Conservation (phyloP, 2,329 filamentous ascomycete species). For the Scytalidium sp. region DNA sequence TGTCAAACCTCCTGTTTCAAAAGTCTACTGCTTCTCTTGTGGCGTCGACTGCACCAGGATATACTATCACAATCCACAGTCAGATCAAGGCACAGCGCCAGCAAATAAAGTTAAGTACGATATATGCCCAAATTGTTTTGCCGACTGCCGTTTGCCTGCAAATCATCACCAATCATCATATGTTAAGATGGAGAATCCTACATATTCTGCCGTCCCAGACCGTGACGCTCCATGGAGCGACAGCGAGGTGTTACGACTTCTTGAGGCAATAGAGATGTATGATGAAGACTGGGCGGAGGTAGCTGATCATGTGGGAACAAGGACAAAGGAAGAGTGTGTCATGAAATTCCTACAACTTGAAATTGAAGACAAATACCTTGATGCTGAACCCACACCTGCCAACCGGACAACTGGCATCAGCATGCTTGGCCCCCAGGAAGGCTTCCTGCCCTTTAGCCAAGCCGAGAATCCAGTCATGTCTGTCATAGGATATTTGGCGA, state of each 20-base stretch:
- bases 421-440: constrained; percentile 69
- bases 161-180: constrained; percentile 80
- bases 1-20: constrained; percentile 62
- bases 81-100: constrained; percentile 31
- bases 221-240: constrained; percentile 89
- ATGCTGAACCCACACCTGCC: constrained; percentile 62
- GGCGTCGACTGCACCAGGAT: constrained; percentile 82
- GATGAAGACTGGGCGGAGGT: constrained; percentile 96
- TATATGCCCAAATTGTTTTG: constrained; percentile 86
- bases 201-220: constrained; percentile 74
- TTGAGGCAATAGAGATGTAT: constrained; percentile 88
- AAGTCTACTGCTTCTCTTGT: constrained; percentile 85
- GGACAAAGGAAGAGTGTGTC: constrained; percentile 93
- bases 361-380: constrained; percentile 95
- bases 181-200: constrained; percentile 84
- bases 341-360: constrained; percentile 94
- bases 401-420: constrained; percentile 55
- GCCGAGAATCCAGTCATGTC: constrained; percentile 96
- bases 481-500: constrained; percentile 90
- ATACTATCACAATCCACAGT: constrained; percentile 67
- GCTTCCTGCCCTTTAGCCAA: constrained; percentile 84
- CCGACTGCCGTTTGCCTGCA: constrained; percentile 77
- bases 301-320: constrained; percentile 85
- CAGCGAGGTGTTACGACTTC: constrained; percentile 79
- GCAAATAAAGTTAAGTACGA: constrained; percentile 67